Percentiles rank a stretch among this genome's conserved stretches.
phyloP scores from a whole-genome alignment of 495 filamentous ascomycete genomes.

The Elasticomyces elasticus region DNA sequence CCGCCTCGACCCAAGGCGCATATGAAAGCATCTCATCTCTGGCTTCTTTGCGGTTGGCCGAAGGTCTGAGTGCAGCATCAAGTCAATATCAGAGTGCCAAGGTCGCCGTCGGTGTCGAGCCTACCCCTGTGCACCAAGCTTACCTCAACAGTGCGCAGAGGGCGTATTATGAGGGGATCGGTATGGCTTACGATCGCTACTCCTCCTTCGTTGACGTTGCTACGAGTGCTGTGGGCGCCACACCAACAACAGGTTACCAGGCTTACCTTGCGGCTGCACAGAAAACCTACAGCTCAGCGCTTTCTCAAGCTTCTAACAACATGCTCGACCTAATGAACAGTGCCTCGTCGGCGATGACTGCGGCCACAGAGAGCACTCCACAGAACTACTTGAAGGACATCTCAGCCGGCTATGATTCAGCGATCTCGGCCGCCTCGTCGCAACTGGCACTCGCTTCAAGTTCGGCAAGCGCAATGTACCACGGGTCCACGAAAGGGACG shows the following conservation, averaged over 20 bases:
- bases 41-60: conserved; percentile 52
- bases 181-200: conserved; percentile 66
- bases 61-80: conserved; percentile 55
- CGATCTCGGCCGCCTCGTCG: conserved; percentile 42
- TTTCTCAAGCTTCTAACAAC: conserved; percentile 41
- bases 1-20: conserved; percentile 35
- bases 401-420: conserved; percentile 39
- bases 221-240: conserved; percentile 43
- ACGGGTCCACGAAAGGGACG: conserved; percentile 37
- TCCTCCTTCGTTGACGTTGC: conserved; percentile 61
- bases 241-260: conserved; percentile 37
- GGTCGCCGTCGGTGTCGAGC: conserved; percentile 47
- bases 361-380: conserved; percentile 18
- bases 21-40: conserved; percentile 52
- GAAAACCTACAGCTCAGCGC: conserved; percentile 37
- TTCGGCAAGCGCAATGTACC: conserved; percentile 22
- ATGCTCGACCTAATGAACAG: conserved; percentile 36
- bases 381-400: conserved; percentile 33
- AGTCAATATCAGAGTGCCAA: conserved; percentile 54
- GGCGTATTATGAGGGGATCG: conserved; percentile 68
- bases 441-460: conserved; percentile 25
- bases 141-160: conserved; percentile 52
- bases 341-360: conserved; percentile 21
- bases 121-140: conserved; percentile 44
- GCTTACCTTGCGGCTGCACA: conserved; percentile 37